Percentiles rank a stretch among this genome's conserved stretches.
phyloP scores from a whole-genome alignment of 768 basidiomycete genomes.

The Mycena venus region DNA sequence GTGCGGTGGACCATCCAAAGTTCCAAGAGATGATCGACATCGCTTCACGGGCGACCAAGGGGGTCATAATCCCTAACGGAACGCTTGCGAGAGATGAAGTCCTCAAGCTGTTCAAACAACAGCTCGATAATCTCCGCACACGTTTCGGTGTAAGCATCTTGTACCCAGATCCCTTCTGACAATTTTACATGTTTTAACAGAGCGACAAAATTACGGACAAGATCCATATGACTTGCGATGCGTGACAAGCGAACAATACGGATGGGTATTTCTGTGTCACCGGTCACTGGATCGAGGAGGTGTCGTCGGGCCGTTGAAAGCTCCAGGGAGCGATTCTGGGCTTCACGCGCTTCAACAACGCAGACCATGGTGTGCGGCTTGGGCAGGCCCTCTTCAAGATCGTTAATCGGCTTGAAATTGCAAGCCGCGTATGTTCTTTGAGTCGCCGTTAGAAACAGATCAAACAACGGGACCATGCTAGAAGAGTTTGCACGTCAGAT shows the following conservation, averaged over 20 bases:
- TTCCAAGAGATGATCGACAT: slow-evolving; percentile 35
- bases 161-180: too few relatives aligned
- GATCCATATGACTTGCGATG: slow-evolving; percentile 52
- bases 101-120: slow-evolving; percentile 36
- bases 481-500: not conserved
- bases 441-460: too few relatives aligned
- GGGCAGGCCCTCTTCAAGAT: too few relatives aligned
- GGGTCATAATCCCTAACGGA: slow-evolving; percentile 41
- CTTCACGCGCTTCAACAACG: too few relatives aligned
- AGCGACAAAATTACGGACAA: slow-evolving; percentile 32
- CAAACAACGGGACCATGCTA: slow-evolving; percentile 4
- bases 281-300: slow-evolving; percentile 27
- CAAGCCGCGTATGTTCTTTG: too few relatives aligned
- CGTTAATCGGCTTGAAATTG: too few relatives aligned
- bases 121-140: too few relatives aligned
- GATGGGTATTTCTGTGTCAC: slow-evolving; percentile 57
- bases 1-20: not conserved
- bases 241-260: slow-evolving; percentile 52
- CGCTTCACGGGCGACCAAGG: slow-evolving; percentile 45
- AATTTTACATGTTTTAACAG: slow-evolving; percentile 12
- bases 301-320: too few relatives aligned
- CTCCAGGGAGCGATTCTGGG: too few relatives aligned
- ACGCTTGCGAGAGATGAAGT: slow-evolving; percentile 42
- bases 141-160: too few relatives aligned
- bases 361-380: too few relatives aligned